These are phyloP conservation scores for Pseudodiploospora longispora DNA, from an alignment of 2,329 filamentous ascomycete genomes.

Conservation along the genomic window DNA sequence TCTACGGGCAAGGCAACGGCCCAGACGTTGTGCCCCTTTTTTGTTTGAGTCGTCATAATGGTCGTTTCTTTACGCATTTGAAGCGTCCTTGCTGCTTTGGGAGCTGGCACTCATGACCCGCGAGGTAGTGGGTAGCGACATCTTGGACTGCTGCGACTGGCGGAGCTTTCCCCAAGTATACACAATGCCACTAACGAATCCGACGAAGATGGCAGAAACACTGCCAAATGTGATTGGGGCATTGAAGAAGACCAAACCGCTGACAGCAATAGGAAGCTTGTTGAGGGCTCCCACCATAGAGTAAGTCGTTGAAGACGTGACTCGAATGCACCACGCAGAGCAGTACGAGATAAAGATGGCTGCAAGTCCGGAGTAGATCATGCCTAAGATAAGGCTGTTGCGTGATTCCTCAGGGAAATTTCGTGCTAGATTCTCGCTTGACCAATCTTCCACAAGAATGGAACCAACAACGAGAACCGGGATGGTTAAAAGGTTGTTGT, in stretches of 20 bases:
- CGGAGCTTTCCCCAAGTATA: constrained; percentile 51
- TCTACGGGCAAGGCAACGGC: too few relatives aligned
- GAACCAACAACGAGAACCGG: constrained; percentile 81
- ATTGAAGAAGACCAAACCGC: constrained; percentile 89
- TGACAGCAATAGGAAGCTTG: constrained; percentile 92
- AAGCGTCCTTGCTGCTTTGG: constrained; percentile 75
- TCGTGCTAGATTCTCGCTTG: constrained; percentile 65
- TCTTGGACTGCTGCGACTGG: constrained; percentile 61
- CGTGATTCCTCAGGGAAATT: constrained; percentile 85
- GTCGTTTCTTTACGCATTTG: constrained; percentile 37
- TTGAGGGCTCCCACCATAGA: constrained; percentile 98
- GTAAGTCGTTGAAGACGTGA: constrained; percentile 95
- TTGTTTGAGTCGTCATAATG: too few relatives aligned
- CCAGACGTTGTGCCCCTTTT: too few relatives aligned
- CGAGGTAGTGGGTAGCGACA: constrained; percentile 53
- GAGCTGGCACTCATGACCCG: constrained; percentile 75
- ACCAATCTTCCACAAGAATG: constrained; percentile 87
- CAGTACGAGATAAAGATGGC: constrained; percentile 99
- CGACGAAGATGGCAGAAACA: constrained; percentile 82
- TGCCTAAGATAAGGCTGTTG: constrained; percentile 73
- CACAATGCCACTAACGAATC: constrained; percentile 86
- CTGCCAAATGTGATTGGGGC: constrained; percentile 88
- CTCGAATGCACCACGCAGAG: constrained; percentile 96
- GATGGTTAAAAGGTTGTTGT: constrained; percentile 97
- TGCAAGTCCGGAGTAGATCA: constrained; percentile 88